A percentile compares a stretch with the other conserved stretches of the same genome.
phyloP scores from a whole-genome alignment of 2,329 filamentous ascomycete species.

The Pyrenochaeta sp. region DNA sequence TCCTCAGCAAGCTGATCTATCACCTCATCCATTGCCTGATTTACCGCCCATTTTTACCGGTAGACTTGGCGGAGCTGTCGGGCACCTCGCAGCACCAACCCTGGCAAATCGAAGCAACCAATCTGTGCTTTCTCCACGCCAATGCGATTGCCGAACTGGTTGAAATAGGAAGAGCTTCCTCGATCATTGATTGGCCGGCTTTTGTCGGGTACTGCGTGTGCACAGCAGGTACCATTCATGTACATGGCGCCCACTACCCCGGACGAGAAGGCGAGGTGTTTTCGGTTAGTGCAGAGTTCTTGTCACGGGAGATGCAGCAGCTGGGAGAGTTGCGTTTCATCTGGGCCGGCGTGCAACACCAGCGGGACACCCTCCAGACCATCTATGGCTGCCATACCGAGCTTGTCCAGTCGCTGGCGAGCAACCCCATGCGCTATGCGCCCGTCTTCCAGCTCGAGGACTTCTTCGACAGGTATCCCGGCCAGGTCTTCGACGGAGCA shows the following conservation, averaged over 20 bases:
- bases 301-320: slow-evolving; percentile 82
- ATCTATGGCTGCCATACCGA: slow-evolving; percentile 83
- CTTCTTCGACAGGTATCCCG: slow-evolving; percentile 85
- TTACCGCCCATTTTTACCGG: slow-evolving; percentile 85
- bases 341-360: slow-evolving; percentile 82
- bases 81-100: slow-evolving; percentile 85
- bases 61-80: slow-evolving; percentile 81
- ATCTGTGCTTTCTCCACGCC: slow-evolving; percentile 84
- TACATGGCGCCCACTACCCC: slow-evolving; percentile 84
- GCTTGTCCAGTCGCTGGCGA: slow-evolving; percentile 75
- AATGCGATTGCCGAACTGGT: slow-evolving; percentile 87
- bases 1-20: slow-evolving; percentile 86
- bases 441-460: slow-evolving; percentile 86
- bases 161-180: slow-evolving; percentile 77
- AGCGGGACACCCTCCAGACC: slow-evolving; percentile 78
- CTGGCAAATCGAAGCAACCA: slow-evolving; percentile 92
- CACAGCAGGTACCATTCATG: slow-evolving; percentile 86
- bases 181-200: slow-evolving; percentile 82
- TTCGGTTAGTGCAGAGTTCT: slow-evolving; percentile 72
- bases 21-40: slow-evolving; percentile 87
- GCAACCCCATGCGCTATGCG: slow-evolving; percentile 75
- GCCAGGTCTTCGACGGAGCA: slow-evolving; percentile 75
- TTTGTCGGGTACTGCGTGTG: slow-evolving; percentile 89
- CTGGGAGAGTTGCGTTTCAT: slow-evolving; percentile 76
- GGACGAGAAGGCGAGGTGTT: slow-evolving; percentile 68